A percentile compares a stretch with the other conserved stretches of the same genome.
Conservation (phyloP, 257 asterid species). For the Solanum ossicruentum region DNA sequence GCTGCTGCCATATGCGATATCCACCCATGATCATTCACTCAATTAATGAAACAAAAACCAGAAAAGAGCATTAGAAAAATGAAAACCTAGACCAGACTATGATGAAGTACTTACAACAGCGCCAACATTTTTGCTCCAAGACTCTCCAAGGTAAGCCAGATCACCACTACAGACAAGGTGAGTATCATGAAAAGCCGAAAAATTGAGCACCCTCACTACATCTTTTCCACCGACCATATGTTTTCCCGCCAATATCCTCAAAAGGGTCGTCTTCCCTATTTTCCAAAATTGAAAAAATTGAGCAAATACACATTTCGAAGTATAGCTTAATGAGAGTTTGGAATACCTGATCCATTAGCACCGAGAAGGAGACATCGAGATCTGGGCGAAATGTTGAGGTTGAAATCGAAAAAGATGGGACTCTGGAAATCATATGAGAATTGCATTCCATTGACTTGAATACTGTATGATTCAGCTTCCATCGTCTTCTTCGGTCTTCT, state of each 20-base stretch:
- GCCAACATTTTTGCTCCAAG: conserved; percentile 81
- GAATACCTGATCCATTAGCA: conserved; percentile 91
- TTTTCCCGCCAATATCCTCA: conserved; percentile 94
- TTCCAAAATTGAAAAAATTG: neutral
- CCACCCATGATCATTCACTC: neutral
- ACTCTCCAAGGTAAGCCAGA: conserved; percentile 85
- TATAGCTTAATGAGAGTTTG: neutral
- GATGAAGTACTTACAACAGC: conserved; percentile 53
- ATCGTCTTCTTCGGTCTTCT: neutral
- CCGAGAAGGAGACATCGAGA: conserved; percentile 95
- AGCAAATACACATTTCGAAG: neutral
- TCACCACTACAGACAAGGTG: conserved; percentile 81
- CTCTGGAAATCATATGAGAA: conserved; percentile 51
- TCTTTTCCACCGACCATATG: conserved; percentile 97
- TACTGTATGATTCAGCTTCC: conserved; percentile 28
- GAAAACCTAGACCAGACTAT: neutral
- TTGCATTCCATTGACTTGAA: conserved; percentile 80
- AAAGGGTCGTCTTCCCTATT: conserved; percentile 78
- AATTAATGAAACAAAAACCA: neutral
- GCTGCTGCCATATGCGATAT: neutral
- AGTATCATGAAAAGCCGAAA: conserved; percentile 90
- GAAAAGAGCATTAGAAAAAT: neutral
- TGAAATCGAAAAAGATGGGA: conserved; percentile 70
- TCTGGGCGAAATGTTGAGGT: conserved; percentile 46
- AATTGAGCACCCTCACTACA: conserved; percentile 71